Base-by-base conservation (phyloP, 495 filamentous ascomycete genomes). In the Pyronema omphalodes region DNA sequence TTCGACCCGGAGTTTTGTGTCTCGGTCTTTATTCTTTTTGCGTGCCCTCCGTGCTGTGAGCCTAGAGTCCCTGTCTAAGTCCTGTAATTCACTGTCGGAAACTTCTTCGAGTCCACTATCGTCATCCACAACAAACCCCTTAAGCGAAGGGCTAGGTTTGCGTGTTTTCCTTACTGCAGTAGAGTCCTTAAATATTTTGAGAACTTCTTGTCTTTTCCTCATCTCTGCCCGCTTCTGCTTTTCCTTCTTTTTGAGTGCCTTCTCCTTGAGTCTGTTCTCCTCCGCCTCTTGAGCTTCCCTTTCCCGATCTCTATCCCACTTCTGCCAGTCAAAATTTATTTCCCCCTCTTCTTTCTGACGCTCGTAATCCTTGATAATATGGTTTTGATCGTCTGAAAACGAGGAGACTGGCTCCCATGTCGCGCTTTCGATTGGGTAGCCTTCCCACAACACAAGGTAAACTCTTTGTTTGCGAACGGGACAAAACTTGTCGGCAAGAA, bases 361-460 rank as follows among this genome's bases (percentile, higher is more conserved):
- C 36, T 40, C 18, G 19, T 52, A 52, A 37, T 40, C 35, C 7
- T 40, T 15, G 19, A 52, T 50, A 59, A 47, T 3, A 36, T 43
- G 9, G 51, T 44, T 39, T 59, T 58, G 14, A 47, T 53, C 14
- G 18, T 37, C 45, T 56, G 54, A 33, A 37, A 52, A 45, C 37
- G 18, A 51, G 9, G 15, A 14, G 19, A 18, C 37, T 52, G 62
- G 60, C 47, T 65, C 62, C 15, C 62, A 88, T 3, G 74, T 78
- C 49, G 74, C 69, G 45, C 77, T 62, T 9, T 76, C 55, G 7
- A 78, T 46, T 0, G 70, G 66, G 55, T 83, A 88, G n/a, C 69
- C 73, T 19, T 70, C 70, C 84, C 84, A 88, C 55, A 75, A 71
- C 35, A 86, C 73, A 2, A 87, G 70, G 60, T 81, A 87, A 2